Conservation (phyloP, 78 protist species). For the Isochrysis galbana region DNA sequence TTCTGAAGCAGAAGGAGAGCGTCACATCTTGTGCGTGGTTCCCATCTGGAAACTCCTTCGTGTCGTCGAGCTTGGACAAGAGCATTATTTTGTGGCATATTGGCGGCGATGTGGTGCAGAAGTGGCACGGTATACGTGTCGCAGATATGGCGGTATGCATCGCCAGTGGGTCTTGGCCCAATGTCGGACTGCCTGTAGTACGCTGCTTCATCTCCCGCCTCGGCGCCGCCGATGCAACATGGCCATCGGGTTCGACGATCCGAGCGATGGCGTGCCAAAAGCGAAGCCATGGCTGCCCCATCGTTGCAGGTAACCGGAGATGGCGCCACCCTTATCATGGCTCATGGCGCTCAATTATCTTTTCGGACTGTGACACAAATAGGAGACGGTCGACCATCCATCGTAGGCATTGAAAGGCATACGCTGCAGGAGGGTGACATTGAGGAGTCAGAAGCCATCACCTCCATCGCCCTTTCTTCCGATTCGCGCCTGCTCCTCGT, state of each 20-base stretch:
- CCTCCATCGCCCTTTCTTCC: slow-evolving; percentile 53
- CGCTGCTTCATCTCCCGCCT: neutral
- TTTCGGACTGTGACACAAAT: no score
- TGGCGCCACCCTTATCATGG: no score
- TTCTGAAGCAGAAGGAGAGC: slow-evolving; percentile 60
- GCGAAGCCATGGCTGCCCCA: neutral
- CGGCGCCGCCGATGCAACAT: neutral
- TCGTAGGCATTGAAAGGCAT: no score
- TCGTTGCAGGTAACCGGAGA: no score
- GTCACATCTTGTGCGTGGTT: slow-evolving; percentile 75
- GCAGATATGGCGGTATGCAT: slow-evolving; percentile 54
- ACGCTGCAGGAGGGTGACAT: no score
- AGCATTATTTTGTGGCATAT: neutral
- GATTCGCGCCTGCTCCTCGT: slow-evolving; percentile 43
- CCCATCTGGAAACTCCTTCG: slow-evolving; percentile 59
- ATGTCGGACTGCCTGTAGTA: neutral
- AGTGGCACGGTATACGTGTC: slow-evolving; percentile 22
- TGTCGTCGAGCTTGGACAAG: slow-evolving; percentile 58
- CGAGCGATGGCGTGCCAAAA: neutral
- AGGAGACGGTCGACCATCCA: no score
- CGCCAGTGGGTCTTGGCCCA: neutral
- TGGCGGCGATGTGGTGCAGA: neutral
- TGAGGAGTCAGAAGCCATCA: slow-evolving; percentile 59
- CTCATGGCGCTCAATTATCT: no score
- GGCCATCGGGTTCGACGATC: neutral